Conservation (phyloP, 2,329 filamentous ascomycete species). For the Exutisphaerella laricina region DNA sequence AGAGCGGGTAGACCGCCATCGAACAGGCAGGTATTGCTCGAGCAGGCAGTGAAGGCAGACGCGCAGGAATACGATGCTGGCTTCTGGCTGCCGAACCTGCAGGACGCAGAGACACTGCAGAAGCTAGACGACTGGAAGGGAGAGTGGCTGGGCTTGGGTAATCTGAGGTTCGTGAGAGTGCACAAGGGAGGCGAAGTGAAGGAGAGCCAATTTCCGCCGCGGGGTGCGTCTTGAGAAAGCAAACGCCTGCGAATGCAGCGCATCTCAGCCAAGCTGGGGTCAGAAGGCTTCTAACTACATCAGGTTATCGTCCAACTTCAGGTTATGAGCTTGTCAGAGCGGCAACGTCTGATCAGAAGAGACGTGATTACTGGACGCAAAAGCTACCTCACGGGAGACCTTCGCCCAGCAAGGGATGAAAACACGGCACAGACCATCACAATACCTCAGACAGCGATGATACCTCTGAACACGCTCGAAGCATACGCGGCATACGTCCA, state of each 20-base stretch:
- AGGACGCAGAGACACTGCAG: constrained; percentile 58
- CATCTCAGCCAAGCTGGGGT: too few relatives aligned
- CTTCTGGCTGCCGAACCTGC: constrained; percentile 80
- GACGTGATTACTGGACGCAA: not conserved
- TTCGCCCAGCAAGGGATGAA: constrained; percentile 8
- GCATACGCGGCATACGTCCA: too few relatives aligned
- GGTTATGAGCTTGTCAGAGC: too few relatives aligned
- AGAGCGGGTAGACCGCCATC: constrained; percentile 74
- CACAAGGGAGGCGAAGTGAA: constrained; percentile 58
- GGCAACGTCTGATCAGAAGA: not conserved
- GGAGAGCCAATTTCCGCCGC: constrained; percentile 72
- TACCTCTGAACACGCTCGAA: constrained; percentile 3
- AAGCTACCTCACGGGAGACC: constrained; percentile 7
- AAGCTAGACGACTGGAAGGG: constrained; percentile 72
- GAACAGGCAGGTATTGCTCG: constrained; percentile 70
- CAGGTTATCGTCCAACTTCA: not conserved
- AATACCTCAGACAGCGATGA: not conserved
- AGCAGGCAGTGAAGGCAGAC: constrained; percentile 63
- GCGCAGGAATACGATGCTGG: constrained; percentile 76
- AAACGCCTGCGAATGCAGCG: too few relatives aligned
- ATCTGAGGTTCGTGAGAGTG: constrained; percentile 71
- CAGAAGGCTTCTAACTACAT: not conserved
- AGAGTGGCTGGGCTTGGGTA: constrained; percentile 73
- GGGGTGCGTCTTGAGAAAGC: constrained; percentile 33
- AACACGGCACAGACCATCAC: not conserved